Conservation (phyloP, 202 grass and related monocot species). For the Zoysia matrella region DNA sequence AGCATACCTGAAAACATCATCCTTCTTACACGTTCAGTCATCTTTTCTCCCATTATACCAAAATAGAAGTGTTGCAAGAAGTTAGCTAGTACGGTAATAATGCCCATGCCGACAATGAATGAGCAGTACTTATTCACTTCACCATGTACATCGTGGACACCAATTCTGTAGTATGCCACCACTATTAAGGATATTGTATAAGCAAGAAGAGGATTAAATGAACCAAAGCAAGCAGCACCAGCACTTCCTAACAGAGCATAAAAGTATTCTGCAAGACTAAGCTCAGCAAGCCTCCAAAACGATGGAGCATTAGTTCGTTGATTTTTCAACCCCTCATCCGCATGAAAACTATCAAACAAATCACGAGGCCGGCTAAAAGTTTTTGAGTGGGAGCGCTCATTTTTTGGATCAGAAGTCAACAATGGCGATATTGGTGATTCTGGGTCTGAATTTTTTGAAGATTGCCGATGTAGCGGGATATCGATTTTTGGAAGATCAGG, state of each 20-base stretch:
- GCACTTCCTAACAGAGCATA: conserved; percentile 90
- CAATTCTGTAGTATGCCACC: conserved; percentile 84
- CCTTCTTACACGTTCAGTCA: conserved; percentile 97
- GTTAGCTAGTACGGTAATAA: conserved; percentile 92
- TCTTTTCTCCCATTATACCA: conserved; percentile 99
- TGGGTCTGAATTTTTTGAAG: conserved; percentile 80
- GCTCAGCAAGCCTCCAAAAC: conserved; percentile 86
- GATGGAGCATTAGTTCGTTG: conserved; percentile 63
- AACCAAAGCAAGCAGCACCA: conserved; percentile 93
- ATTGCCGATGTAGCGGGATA: conserved; percentile 60
- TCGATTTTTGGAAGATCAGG: conserved; percentile 98
- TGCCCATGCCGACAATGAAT: conserved; percentile 88
- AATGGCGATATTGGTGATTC: conserved; percentile 97
- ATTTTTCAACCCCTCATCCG: conserved; percentile 53
- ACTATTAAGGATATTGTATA: conserved; percentile 95
- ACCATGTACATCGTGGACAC: conserved; percentile 58
- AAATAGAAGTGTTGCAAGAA: conserved; percentile 99
- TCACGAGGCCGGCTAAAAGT: conserved; percentile 89
- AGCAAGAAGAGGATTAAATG: conserved; percentile 98
- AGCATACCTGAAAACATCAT: conserved; percentile 98
- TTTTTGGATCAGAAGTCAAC: conserved; percentile 90
- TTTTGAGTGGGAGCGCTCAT: conserved; percentile 94
- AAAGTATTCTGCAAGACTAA: conserved; percentile 92
- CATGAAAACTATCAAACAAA: conserved; percentile 65
- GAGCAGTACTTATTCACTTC: conserved; percentile 91